Evolutionary conservation across 139 green algal genomes (phyloP).

Genomic region (Parachlorella kessleri): DNA sequence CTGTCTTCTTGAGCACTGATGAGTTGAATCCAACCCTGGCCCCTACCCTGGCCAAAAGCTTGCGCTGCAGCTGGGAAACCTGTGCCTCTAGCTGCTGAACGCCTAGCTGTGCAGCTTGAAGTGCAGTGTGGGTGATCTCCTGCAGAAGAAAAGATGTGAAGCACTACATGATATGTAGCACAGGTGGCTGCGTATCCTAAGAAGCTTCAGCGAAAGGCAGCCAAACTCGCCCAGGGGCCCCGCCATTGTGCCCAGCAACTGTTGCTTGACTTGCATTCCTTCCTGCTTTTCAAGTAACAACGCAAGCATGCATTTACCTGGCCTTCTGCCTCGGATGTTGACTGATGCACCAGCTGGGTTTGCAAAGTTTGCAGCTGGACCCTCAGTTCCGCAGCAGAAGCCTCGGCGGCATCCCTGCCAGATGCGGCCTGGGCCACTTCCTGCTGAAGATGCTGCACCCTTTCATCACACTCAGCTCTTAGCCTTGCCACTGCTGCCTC

Average conservation of each 20-base stretch:
- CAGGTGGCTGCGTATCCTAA: too few relatives aligned
- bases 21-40: conserved; percentile 5
- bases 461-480: conserved; percentile 3
- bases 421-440: not conserved
- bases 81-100: conserved; percentile 9
- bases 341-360: not conserved
- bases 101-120: not conserved
- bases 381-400: not conserved
- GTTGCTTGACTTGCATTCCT: too few relatives aligned
- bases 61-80: conserved; percentile 8
- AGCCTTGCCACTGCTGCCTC: conserved; percentile 7
- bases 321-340: too few relatives aligned
- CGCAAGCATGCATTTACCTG: too few relatives aligned
- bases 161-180: too few relatives aligned
- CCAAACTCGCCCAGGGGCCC: too few relatives aligned
- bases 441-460: not conserved
- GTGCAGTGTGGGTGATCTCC: not conserved
- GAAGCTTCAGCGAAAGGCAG: too few relatives aligned
- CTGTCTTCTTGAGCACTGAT: conserved; percentile 4
- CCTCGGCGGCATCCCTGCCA: not conserved
- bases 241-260: too few relatives aligned
- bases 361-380: not conserved
- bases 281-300: too few relatives aligned
- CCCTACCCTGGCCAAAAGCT: conserved; percentile 1
- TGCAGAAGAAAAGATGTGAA: not conserved